Evolutionary conservation across 2,329 filamentous ascomycete species (phyloP).

Genomic region (Sporothrix schenckii): DNA sequence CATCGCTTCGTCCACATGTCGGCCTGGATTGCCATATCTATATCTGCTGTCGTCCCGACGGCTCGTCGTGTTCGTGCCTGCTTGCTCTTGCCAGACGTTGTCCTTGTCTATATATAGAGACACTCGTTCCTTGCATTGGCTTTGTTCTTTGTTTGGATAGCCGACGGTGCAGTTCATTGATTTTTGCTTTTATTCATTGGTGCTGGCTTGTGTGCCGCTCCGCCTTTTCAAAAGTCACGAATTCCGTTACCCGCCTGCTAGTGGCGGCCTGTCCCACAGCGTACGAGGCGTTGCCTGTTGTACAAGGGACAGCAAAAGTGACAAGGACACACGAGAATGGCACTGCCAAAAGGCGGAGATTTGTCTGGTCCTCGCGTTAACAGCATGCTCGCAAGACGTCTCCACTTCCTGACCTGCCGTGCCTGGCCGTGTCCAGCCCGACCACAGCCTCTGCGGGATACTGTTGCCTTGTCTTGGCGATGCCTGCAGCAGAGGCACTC

Average conservation of each 20-base stretch:
- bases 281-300: neutral
- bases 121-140: conserved; percentile 26
- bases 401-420: neutral
- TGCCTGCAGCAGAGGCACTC: too few relatives aligned
- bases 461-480: too few relatives aligned
- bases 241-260: too few relatives aligned
- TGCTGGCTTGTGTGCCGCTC: neutral
- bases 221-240: conserved; percentile 18
- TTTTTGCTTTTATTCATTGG: neutral
- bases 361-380: neutral
- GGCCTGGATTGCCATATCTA: neutral
- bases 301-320: conserved; percentile 21
- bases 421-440: too few relatives aligned
- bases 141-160: conserved; percentile 11
- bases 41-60: neutral
- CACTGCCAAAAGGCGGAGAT: conserved; percentile 23
- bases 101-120: conserved; percentile 5
- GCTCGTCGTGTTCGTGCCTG: neutral
- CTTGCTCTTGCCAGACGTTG: neutral
- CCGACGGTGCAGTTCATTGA: neutral
- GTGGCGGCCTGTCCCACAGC: neutral
- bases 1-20: neutral
- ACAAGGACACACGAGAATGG: conserved; percentile 5
- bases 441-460: neutral
- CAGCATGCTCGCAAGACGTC: neutral